Conservation (phyloP, 106 monocot genomes). For the Dioscorea dumetorum region DNA sequence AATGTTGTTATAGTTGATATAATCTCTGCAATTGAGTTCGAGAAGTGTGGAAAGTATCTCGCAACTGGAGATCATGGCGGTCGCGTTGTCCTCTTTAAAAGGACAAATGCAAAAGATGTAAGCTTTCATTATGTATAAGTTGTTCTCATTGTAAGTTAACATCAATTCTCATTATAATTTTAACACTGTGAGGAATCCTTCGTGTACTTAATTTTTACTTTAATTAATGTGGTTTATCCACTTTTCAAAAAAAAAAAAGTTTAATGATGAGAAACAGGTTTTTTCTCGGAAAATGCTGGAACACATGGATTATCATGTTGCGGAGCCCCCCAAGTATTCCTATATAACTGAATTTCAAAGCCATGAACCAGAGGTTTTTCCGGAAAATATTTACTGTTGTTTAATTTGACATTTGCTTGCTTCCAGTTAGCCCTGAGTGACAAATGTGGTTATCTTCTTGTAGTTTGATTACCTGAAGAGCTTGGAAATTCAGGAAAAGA, state of each 20-base stretch:
- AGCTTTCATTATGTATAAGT: background rate
- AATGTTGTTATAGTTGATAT: constrained; percentile 49
- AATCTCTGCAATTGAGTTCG: constrained; percentile 87
- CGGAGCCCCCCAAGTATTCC: constrained; percentile 64
- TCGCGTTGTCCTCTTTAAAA: constrained; percentile 83
- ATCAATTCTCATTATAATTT: background rate
- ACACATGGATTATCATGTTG: constrained; percentile 42
- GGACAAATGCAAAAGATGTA: constrained; percentile 67
- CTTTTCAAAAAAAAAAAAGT: background rate
- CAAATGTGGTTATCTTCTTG: background rate
- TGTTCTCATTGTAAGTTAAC: background rate
- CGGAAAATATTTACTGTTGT: background rate
- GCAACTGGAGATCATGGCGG: constrained; percentile 93
- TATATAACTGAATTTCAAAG: constrained; percentile 92
- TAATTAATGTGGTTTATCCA: too few species aligned
- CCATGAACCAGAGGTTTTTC: constrained; percentile 74
- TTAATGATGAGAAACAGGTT: constrained; percentile 19
- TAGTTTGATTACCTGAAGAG: constrained; percentile 92
- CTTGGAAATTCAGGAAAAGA: constrained; percentile 94
- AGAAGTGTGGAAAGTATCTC: constrained; percentile 73
- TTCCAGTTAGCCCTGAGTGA: too few species aligned
- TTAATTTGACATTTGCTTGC: too few species aligned
- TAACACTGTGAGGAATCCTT: too few species aligned
- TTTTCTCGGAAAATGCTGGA: constrained; percentile 49
- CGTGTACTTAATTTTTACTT: too few species aligned